These are phyloP conservation scores for Podospora conica DNA, from an alignment of 495 filamentous ascomycete species.

Conservation along the genomic window DNA sequence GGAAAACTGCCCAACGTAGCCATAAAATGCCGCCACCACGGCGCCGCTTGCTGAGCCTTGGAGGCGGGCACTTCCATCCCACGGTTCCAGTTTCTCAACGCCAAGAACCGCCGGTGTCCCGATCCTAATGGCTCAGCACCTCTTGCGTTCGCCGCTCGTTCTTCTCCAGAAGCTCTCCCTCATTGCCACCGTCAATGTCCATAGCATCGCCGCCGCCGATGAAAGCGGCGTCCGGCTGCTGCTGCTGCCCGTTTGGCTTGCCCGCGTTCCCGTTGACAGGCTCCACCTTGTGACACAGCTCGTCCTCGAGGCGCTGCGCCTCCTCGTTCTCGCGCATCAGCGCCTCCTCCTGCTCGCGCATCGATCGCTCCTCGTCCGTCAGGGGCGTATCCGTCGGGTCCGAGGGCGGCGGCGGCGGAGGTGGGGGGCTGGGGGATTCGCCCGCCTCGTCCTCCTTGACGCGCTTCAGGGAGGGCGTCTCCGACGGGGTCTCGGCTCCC, in stretches of 20 bases:
- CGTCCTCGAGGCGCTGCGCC: slow-evolving; percentile 37
- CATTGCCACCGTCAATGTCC: slow-evolving; percentile 12
- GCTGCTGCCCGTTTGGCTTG: not conserved
- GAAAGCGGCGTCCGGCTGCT: not conserved
- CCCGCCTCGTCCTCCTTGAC: slow-evolving; percentile 42
- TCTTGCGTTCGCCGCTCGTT: slow-evolving; percentile 20
- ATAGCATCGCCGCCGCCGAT: not conserved
- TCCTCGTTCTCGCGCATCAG: slow-evolving; percentile 37
- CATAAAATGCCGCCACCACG: not conserved
- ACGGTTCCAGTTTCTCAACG: not conserved
- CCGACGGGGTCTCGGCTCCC: slow-evolving; percentile 33
- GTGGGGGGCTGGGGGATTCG: slow-evolving; percentile 35
- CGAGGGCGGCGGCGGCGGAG: slow-evolving; percentile 37
- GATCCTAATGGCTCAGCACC: slow-evolving; percentile 27
- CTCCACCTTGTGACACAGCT: slow-evolving; percentile 26
- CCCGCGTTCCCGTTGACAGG: not conserved
- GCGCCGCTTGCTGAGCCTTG: too few species aligned
- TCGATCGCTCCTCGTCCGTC: slow-evolving; percentile 32
- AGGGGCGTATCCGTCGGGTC: slow-evolving; percentile 27
- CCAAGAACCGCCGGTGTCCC: not conserved
- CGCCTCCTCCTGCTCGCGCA: slow-evolving; percentile 40
- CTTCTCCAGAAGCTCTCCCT: slow-evolving; percentile 3
- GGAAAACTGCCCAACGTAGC: not conserved
- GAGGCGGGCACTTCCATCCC: too few species aligned
- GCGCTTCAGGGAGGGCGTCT: slow-evolving; percentile 43